Conservation (phyloP, 257 asterid species). For the Solanum tarapatanum region DNA sequence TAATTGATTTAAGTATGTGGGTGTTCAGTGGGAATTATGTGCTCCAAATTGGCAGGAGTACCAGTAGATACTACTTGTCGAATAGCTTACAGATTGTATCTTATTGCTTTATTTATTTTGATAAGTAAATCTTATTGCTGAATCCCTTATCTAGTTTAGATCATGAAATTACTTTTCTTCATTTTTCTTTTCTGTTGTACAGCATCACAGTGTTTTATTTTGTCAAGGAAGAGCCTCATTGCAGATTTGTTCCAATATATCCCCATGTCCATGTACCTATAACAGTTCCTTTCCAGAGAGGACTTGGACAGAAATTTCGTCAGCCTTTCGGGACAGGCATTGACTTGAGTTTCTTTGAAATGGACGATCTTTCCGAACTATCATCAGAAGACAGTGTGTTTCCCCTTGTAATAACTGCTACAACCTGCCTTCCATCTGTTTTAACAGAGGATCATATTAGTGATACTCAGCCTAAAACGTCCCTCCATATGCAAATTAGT, state of each 20-base stretch:
- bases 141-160: not conserved
- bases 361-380: constrained; percentile 32
- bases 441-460: constrained; percentile 19
- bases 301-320: constrained; percentile 52
- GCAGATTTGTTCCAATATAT: constrained; percentile 26
- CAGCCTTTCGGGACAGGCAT: constrained; percentile 80
- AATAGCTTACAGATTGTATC: not conserved
- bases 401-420: constrained; percentile 57
- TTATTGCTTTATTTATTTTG: not conserved
- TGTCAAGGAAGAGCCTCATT: constrained; percentile 49
- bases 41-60: not conserved
- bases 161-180: constrained; percentile 9
- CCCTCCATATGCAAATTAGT: constrained; percentile 52
- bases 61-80: not conserved
- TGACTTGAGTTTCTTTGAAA: constrained; percentile 36
- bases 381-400: constrained; percentile 36
- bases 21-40: not conserved
- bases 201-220: constrained; percentile 67
- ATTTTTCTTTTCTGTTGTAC: constrained; percentile 13
- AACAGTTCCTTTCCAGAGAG: constrained; percentile 53
- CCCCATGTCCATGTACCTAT: constrained; percentile 25
- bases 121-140: not conserved
- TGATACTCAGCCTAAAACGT: constrained; percentile 13
- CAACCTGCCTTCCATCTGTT: constrained; percentile 30
- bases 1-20: not conserved